Conservation (phyloP, 2,329 filamentous ascomycete species). For the Fusarium buxicola region DNA sequence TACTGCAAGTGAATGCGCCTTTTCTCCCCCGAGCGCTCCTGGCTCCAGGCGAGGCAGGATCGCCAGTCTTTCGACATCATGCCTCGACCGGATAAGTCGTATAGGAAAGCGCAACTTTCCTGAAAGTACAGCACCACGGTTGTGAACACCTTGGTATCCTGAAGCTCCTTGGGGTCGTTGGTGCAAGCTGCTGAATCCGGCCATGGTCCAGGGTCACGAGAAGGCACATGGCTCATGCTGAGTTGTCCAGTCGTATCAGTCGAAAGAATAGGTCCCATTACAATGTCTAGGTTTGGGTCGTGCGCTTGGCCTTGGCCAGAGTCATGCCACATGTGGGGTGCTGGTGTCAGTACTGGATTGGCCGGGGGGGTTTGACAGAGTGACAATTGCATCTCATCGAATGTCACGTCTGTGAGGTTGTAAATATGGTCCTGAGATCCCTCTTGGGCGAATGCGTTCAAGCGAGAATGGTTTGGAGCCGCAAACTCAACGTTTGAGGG, state of each 20-base stretch:
- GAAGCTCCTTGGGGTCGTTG: rapidly evolving
- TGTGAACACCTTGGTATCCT: not conserved
- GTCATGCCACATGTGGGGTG: not conserved
- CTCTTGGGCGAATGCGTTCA: not conserved
- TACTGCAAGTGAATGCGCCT: not conserved
- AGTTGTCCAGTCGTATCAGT: not conserved
- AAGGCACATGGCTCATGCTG: rapidly evolving
- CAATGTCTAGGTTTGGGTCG: not conserved
- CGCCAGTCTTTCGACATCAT: not conserved
- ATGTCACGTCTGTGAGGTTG: not conserved
- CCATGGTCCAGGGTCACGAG: rapidly evolving
- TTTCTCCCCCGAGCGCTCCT: not conserved
- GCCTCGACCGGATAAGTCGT: not conserved
- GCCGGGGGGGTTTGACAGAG: rapidly evolving
- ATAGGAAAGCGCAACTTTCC: not conserved
- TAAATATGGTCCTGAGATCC: not conserved
- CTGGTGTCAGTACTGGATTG: rapidly evolving
- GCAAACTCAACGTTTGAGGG: rapidly evolving
- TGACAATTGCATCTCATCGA: rapidly evolving
- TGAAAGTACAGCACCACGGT: not conserved
- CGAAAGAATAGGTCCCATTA: rapidly evolving
- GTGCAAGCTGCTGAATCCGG: rapidly evolving
- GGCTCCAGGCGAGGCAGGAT: not conserved
- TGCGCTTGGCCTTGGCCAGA: not conserved
- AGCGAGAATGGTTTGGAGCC: rapidly evolving